Percentiles rank a stretch among this genome's conserved stretches.
phyloP scores from a whole-genome alignment of 148 eudicot genomes.

The Arbutus unedo region DNA sequence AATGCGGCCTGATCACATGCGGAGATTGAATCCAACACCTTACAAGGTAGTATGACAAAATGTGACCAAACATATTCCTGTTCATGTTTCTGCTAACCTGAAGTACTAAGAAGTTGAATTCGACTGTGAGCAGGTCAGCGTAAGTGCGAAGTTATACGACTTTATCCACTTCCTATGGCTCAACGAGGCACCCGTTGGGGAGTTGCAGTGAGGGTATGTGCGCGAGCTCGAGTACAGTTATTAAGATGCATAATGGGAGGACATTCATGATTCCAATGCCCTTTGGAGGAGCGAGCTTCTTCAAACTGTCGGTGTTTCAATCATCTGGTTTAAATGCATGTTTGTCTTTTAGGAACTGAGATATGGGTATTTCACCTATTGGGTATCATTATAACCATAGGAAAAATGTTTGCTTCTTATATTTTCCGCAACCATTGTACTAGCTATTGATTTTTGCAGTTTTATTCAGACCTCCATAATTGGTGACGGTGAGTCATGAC shows the following conservation, averaged over 20 bases:
- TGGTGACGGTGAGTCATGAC: not conserved
- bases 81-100: not conserved
- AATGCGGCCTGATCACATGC: conserved; percentile 96
- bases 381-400: not conserved
- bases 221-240: not conserved
- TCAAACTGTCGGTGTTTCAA: not conserved
- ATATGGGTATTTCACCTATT: not conserved
- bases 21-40: conserved; percentile 93
- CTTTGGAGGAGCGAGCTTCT: conserved; percentile 7
- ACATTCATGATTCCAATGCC: not conserved
- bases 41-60: conserved; percentile 59
- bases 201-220: conserved; percentile 49
- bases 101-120: not conserved
- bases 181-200: conserved; percentile 87
- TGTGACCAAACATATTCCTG: not conserved
- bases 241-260: not conserved
- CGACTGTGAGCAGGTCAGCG: conserved; percentile 55
- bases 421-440: not conserved
- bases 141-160: conserved; percentile 63
- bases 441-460: not conserved
- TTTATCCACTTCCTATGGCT: conserved; percentile 83
- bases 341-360: conserved; percentile 2
- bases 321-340: not conserved
- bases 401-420: not conserved
- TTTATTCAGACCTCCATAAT: not conserved